Percentiles rank a stretch among this genome's conserved stretches.
These are phyloP conservation scores for Micromonas commoda DNA, from an alignment of 139 green algal genomes.

Conservation along the genomic window DNA sequence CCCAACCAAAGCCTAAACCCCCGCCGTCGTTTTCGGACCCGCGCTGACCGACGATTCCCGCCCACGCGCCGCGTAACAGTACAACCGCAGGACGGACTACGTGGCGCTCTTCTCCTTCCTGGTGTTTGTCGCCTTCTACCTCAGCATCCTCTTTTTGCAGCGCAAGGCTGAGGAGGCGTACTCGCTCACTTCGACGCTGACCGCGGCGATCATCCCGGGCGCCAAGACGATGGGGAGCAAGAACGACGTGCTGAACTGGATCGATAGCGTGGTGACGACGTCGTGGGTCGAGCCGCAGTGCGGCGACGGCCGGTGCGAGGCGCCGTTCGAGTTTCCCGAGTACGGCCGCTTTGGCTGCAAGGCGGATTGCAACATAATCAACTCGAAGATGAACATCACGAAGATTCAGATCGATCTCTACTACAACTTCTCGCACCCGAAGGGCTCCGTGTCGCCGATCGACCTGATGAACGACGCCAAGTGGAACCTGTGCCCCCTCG, in stretches of 20 bases:
- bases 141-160: conserved; percentile 61
- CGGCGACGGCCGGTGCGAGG: conserved; percentile 71
- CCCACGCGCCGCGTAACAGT: not conserved
- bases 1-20: too few species aligned
- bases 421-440: conserved; percentile 65
- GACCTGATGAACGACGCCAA: conserved; percentile 58
- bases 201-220: not conserved
- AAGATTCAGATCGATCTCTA: conserved; percentile 58
- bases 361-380: conserved; percentile 59
- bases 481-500: conserved; percentile 31
- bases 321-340: conserved; percentile 69
- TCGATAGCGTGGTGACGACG: conserved; percentile 39
- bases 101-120: conserved; percentile 62
- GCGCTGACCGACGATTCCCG: too few species aligned
- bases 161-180: conserved; percentile 53
- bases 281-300: conserved; percentile 72
- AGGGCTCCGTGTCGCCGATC: conserved; percentile 54
- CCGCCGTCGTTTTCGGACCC: too few species aligned
- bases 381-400: conserved; percentile 43
- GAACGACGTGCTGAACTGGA: not conserved
- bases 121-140: conserved; percentile 54
- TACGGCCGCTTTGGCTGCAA: conserved; percentile 77
- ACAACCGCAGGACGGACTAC: conserved; percentile 60
- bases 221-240: not conserved
- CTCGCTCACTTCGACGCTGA: conserved; percentile 34